Evolutionary conservation across 2,329 filamentous ascomycete genomes (phyloP).

Genomic region (Penicillium sp.): DNA sequence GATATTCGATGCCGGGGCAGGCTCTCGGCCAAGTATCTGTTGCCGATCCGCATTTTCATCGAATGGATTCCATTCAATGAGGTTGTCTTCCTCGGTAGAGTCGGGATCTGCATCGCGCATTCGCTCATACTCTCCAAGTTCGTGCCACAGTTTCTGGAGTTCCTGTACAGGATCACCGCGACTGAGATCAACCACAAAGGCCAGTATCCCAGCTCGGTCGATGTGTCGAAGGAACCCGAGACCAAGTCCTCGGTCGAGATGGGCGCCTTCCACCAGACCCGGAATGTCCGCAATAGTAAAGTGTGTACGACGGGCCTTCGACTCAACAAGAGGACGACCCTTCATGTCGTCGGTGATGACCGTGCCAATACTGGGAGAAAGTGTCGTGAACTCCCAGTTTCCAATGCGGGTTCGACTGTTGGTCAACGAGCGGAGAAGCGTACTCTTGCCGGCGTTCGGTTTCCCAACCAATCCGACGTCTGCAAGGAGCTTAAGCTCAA

Average conservation of each 20-base stretch:
- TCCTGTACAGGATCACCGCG: conserved; percentile 75
- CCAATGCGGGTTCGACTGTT: conserved; percentile 87
- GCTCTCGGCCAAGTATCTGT: neutral
- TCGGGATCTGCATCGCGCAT: conserved; percentile 70
- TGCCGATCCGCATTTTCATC: conserved; percentile 21
- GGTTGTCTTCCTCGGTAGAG: conserved; percentile 54
- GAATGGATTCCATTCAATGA: conserved; percentile 48
- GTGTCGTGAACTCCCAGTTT: conserved; percentile 94
- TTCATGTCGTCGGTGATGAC: conserved; percentile 86
- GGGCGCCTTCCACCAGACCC: conserved; percentile 85
- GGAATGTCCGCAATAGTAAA: conserved; percentile 97
- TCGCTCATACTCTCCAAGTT: conserved; percentile 85
- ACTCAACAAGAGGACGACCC: conserved; percentile 62
- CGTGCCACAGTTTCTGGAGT: conserved; percentile 79
- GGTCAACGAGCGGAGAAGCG: conserved; percentile 79
- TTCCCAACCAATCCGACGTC: conserved; percentile 93
- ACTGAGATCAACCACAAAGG: conserved; percentile 85
- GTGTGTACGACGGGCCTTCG: conserved; percentile 61
- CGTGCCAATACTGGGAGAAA: conserved; percentile 93
- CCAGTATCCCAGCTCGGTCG: conserved; percentile 86
- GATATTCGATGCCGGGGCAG: conserved; percentile 10
- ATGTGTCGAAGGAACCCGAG: conserved; percentile 91
- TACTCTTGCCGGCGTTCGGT: conserved; percentile 95
- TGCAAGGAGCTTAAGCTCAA: conserved; percentile 91
- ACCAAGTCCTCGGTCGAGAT: conserved; percentile 86